Base-by-base conservation (phyloP, 768 basidiomycete species). In the Baorangia bicolor region DNA sequence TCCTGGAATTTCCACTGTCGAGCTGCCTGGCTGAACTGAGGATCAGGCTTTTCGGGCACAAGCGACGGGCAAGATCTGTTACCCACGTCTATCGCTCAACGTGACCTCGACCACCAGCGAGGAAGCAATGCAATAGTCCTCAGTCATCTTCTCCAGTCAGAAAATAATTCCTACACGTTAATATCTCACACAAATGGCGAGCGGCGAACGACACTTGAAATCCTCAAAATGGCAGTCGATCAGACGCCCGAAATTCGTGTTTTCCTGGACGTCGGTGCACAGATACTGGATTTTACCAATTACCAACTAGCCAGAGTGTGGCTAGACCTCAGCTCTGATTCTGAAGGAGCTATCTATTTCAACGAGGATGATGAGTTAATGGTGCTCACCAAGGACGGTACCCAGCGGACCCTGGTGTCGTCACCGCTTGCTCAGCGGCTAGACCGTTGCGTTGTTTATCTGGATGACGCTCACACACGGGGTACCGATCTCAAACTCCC, bases 401-500 rank as follows among this genome's bases (percentile, higher is more conserved):
- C 46, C 7, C 57, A 67, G 7, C 75, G 79, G 51, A 60, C 67
- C 7, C 64, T 82, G 16, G 44, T 66, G 11, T 69, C 72, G 5
- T 78, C 81, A 62, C 79, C 8, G 60, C 71, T 59, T 75, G 14
- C 63, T 62, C 25, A 74, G 75, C 38, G n/a, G n/a, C n/a, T n/a
- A n/a, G n/a, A n/a, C n/a, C n/a, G n/a, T n/a, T n/a, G n/a, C n/a
- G n/a, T n/a, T 5, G 68, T 81, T 2, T 82, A 82, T 55, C 74
- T 82, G 2, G 81, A 82, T 46, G 81, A 82, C 55, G 77, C 78
- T 0, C 81, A 81, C 57, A 61, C 60, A 12, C 28, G 60, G 14
- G 81, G 81, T 13, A 81, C 80, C 0, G 81, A 82, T 58, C 62
- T 82, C 14, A 81, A 77, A 37, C 65, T 82, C 37, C 81, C 81